Conservation (phyloP, 768 basidiomycete species). For the Tricholoma saponaceum region DNA sequence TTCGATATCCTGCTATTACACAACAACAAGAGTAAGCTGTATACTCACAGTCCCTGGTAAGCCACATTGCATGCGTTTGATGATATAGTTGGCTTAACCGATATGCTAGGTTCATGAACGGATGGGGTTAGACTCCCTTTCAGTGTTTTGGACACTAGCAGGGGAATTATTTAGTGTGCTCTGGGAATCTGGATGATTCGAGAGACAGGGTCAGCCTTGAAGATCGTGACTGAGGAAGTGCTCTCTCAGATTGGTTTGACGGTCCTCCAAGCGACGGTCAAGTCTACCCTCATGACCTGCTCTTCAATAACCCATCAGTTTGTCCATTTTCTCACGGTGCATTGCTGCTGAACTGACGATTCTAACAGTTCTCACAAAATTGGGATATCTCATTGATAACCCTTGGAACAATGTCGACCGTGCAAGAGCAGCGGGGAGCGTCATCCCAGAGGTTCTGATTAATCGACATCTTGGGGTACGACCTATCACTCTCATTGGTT, state of each 20-base stretch:
- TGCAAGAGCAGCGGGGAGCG: slow-evolving; percentile 84
- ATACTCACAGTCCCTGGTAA: slow-evolving; percentile 92
- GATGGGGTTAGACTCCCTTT: slow-evolving; percentile 97
- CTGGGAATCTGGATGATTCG: slow-evolving; percentile 99
- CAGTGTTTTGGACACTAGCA: slow-evolving; percentile 89
- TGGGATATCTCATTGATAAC: slow-evolving; percentile 98
- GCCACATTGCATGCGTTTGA: slow-evolving; percentile 24
- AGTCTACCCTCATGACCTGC: slow-evolving; percentile 95
- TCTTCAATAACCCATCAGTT: slow-evolving; percentile 95
- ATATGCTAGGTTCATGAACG: slow-evolving; percentile 78
- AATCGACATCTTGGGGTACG: slow-evolving; percentile 92
- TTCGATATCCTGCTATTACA: slow-evolving; percentile 93
- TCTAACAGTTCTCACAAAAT: slow-evolving; percentile 80
- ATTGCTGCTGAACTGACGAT: slow-evolving; percentile 4
- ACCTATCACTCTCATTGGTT: slow-evolving; percentile 93
- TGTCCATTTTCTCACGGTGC: slow-evolving; percentile 27
- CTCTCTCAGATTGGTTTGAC: slow-evolving; percentile 88
- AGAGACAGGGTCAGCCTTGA: slow-evolving; percentile 91
- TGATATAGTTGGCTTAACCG: not conserved
- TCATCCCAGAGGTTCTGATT: slow-evolving; percentile 87
- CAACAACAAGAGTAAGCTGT: slow-evolving; percentile 95
- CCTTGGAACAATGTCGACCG: slow-evolving; percentile 99
- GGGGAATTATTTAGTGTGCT: slow-evolving; percentile 95
- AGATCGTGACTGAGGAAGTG: slow-evolving; percentile 88
- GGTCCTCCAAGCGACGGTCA: slow-evolving; percentile 86